Base-by-base conservation (phyloP, 2,329 filamentous ascomycete genomes). In the Cordyceps cicadae region DNA sequence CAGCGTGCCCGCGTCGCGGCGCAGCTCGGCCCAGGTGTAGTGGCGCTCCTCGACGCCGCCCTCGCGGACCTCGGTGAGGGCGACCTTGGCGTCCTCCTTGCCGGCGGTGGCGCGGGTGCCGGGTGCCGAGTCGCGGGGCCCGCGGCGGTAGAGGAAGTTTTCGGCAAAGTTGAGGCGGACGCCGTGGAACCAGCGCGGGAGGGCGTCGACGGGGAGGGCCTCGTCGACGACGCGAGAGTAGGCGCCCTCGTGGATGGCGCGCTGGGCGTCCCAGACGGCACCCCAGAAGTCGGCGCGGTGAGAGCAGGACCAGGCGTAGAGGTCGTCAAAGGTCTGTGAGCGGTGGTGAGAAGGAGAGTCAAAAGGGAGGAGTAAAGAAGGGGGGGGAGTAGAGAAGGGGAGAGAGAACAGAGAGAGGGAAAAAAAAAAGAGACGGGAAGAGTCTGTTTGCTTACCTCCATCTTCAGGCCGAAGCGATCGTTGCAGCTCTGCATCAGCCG, bases 161-260 rank as follows among this genome's bases (percentile, higher is more conserved):
- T 95, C 90, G 5, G 89, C 87, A 69, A 87, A 93, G 68, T 92
- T 95, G 66, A 94, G 72, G 5, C 77, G 74, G 1, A 92, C 79
- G 34, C 90, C 90, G 1, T 84, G 75, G 71, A 94, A 95, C 90
- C 90, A 95, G 46, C 78, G 75, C 0, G 90, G 90, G 5, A 93
- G 79, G 17, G 78, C 77, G 63, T 90, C 86, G 71, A 95, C 90
- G 1, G 86, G 83, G 1, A 81, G 78, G 0, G 76, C 77, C 67
- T 90, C 86, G 68, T 95, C 89, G 3, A 94, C 86, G 1, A 88
- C 84, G 11, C 69, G 72, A 0, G 72, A 74, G 68, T 83, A 85
- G 4, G 71, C 74, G 34, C 89, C 89, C 41, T 81, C 78, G 66
- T 90, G 78, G 64, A 92, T 85, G 60, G 87, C 74, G 53, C 80